Percentiles rank a stretch among this genome's conserved stretches.
phyloP scores from a whole-genome alignment of 2,329 filamentous ascomycete genomes.

The Torrubiella hemipterigena region DNA sequence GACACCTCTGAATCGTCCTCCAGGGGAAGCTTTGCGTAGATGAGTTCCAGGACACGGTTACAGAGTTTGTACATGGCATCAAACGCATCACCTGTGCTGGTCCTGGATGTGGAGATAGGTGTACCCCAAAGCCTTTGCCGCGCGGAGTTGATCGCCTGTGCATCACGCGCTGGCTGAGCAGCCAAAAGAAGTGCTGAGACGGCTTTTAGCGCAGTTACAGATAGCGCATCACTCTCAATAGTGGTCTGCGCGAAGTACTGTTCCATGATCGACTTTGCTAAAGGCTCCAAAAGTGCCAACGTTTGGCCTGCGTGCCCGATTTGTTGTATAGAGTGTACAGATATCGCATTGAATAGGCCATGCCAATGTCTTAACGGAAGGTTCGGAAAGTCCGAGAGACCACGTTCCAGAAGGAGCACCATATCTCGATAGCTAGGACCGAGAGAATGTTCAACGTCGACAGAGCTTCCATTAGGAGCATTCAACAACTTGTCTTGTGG shows the following conservation, averaged over 20 bases:
- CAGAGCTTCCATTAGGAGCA: constrained; percentile 10
- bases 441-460: constrained; percentile 29
- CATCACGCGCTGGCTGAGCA: constrained; percentile 45
- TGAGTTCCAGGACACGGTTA: constrained; percentile 34
- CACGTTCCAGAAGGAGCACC: constrained; percentile 53
- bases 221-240: not conserved
- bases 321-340: constrained; percentile 45
- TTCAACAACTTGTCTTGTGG: constrained; percentile 24
- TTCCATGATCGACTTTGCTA: constrained; percentile 45
- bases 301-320: constrained; percentile 56
- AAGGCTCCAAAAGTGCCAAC: constrained; percentile 56
- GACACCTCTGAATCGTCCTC: no score
- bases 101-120: constrained; percentile 14
- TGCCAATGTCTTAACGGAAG: constrained; percentile 36
- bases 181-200: constrained; percentile 29
- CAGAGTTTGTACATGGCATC: constrained; percentile 53
- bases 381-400: constrained; percentile 37
- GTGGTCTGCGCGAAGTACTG: constrained; percentile 10
- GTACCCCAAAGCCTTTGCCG: constrained; percentile 50
- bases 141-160: constrained; percentile 52
- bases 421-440: constrained; percentile 61
- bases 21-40: constrained; percentile 41
- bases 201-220: constrained; percentile 1
- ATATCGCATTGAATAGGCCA: constrained; percentile 44
- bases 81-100: constrained; percentile 49